phyloP scores from a whole-genome alignment of 352 stramenopile species.

The Phytophthora boehmeriae region DNA sequence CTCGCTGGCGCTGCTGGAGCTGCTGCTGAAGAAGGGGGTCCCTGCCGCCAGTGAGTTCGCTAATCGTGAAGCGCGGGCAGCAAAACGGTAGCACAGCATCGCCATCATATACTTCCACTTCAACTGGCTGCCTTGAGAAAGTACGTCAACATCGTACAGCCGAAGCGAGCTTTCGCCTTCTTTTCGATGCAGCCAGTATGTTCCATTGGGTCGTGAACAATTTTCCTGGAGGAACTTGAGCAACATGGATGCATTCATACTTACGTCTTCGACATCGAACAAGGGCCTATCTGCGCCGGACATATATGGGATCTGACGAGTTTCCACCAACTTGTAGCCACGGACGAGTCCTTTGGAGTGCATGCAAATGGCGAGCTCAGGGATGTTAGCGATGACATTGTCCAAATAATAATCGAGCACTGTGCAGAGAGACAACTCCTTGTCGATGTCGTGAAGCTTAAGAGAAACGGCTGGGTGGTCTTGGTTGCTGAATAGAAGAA shows the following conservation, averaged over 20 bases:
- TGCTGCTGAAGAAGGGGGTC: constrained; percentile 65
- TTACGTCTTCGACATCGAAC: constrained; percentile 88
- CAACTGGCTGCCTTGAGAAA: constrained; percentile 82
- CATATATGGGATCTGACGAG: constrained; percentile 84
- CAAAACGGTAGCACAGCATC: constrained; percentile 90
- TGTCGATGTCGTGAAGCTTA: constrained; percentile 87
- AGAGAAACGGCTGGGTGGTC: constrained; percentile 85
- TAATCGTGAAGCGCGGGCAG: constrained; percentile 68
- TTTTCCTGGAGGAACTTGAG: constrained; percentile 89
- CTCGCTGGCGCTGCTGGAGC: constrained; percentile 73
- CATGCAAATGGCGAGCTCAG: constrained; percentile 86
- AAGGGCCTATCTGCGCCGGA: constrained; percentile 59
- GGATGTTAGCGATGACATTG: constrained; percentile 90
- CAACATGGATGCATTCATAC: constrained; percentile 86
- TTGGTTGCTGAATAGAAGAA: constrained; percentile 84
- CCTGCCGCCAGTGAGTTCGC: constrained; percentile 63
- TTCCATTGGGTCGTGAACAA: constrained; percentile 80
- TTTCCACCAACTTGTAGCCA: constrained; percentile 87
- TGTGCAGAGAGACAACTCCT: constrained; percentile 81
- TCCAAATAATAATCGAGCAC: constrained; percentile 89
- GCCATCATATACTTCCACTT: constrained; percentile 94
- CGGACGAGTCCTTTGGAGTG: constrained; percentile 86
- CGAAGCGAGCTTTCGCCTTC: constrained; percentile 80
- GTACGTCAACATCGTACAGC: constrained; percentile 83
- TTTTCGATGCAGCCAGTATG: constrained; percentile 85